Evolutionary conservation across 2,329 filamentous ascomycete genomes (phyloP).

Genomic region (Fusarium sororula): DNA sequence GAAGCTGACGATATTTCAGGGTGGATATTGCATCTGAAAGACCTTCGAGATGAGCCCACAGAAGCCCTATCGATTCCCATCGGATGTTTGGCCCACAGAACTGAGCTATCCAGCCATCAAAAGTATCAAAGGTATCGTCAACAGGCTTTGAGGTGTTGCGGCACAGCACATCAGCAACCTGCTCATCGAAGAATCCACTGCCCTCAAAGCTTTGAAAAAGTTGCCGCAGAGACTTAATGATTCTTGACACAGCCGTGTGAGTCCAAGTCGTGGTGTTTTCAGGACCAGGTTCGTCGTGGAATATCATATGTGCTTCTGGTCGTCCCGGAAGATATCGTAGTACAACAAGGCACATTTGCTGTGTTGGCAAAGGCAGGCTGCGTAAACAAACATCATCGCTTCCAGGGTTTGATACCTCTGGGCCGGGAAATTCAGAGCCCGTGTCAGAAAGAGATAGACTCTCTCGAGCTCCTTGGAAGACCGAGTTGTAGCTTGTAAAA

Average conservation of each 20-base stretch:
- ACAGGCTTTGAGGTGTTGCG: constrained; percentile 51
- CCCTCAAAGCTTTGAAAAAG: constrained; percentile 43
- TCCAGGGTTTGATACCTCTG: neutral
- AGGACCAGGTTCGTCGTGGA: neutral
- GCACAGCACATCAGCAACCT: constrained; percentile 49
- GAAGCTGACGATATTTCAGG: constrained; percentile 12
- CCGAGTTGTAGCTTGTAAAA: constrained; percentile 53
- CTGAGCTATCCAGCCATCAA: constrained; percentile 50
- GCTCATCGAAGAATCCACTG: constrained; percentile 46
- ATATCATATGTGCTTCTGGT: constrained; percentile 21
- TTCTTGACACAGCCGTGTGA: constrained; percentile 43
- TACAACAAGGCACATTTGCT: constrained; percentile 31
- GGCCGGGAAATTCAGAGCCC: neutral
- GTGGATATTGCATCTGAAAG: constrained; percentile 24
- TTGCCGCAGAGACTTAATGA: constrained; percentile 47
- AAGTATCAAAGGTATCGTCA: constrained; percentile 45
- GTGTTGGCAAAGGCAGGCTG: constrained; percentile 33
- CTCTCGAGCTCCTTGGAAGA: constrained; percentile 53
- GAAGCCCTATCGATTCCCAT: constrained; percentile 56
- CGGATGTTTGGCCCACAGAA: constrained; percentile 52
- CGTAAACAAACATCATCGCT: constrained; percentile 10
- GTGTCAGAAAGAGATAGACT: constrained; percentile 47
- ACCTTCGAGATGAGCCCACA: constrained; percentile 43
- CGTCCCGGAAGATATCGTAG: constrained; percentile 19
- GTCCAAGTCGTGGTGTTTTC: constrained; percentile 46